These are phyloP conservation scores for Kazachstania sp. DNA, from an alignment of 1,139 yeast species.

Conservation along the genomic window DNA sequence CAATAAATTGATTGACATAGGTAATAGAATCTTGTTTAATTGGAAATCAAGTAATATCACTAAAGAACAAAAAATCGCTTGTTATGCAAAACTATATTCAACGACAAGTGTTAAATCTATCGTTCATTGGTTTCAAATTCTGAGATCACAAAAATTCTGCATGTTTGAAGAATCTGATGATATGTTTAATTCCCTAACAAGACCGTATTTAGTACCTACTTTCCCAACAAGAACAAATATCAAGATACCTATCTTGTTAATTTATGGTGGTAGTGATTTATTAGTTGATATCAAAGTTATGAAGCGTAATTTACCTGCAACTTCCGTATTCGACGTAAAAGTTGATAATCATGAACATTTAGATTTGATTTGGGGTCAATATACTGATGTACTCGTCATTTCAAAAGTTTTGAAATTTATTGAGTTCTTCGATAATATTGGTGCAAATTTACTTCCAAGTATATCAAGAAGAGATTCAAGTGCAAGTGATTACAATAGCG, in stretches of 20 bases:
- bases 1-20: constrained; percentile 59
- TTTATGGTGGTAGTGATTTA: constrained; percentile 77
- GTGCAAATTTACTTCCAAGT: background rate
- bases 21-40: constrained; percentile 60
- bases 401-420: constrained; percentile 43
- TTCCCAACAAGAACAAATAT: constrained; percentile 59
- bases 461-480: constrained; percentile 2
- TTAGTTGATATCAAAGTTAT: constrained; percentile 76
- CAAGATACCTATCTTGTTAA: constrained; percentile 57
- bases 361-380: constrained; percentile 82
- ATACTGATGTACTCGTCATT: constrained; percentile 48
- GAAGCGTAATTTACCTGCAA: constrained; percentile 34
- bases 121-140: constrained; percentile 95
- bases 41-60: constrained; percentile 75
- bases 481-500: background rate
- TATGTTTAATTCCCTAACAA: constrained; percentile 32
- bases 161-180: constrained; percentile 65
- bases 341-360: constrained; percentile 59
- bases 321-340: constrained; percentile 29
- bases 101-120: constrained; percentile 87
- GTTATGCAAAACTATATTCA: constrained; percentile 79
- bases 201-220: constrained; percentile 36
- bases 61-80: constrained; percentile 60
- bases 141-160: constrained; percentile 70
- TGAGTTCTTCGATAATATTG: constrained; percentile 16